A percentile compares a stretch with the other conserved stretches of the same genome.
Conservation (phyloP, 768 basidiomycete species). For the Dentipellis sp. region DNA sequence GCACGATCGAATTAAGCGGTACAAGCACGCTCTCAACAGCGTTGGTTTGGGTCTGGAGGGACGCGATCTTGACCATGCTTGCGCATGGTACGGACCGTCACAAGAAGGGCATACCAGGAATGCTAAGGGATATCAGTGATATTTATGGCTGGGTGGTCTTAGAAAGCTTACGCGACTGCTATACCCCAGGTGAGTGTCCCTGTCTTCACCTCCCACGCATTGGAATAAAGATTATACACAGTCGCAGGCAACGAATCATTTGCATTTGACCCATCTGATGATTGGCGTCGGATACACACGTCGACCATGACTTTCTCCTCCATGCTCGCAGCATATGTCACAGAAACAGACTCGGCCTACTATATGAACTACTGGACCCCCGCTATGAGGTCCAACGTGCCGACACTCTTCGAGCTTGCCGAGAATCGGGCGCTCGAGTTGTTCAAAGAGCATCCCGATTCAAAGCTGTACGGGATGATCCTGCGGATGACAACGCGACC, state of each 20-base stretch:
- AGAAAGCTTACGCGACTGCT: conserved; percentile 19
- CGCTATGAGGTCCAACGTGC: conserved; percentile 29
- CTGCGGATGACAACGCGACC: conserved; percentile 22
- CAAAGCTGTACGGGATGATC: conserved; percentile 36
- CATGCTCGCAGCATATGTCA: too few species aligned
- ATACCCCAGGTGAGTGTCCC: too few species aligned
- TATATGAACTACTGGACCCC: conserved; percentile 46
- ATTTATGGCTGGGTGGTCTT: conserved; percentile 41
- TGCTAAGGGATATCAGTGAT: conserved; percentile 51
- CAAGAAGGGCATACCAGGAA: conserved; percentile 32
- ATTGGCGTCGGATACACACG: conserved; percentile 22
- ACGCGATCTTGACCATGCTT: conserved; percentile 51
- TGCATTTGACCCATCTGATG: conserved; percentile 19
- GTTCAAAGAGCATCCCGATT: conserved; percentile 43
- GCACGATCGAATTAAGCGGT: conserved; percentile 40
- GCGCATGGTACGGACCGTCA: conserved; percentile 23
- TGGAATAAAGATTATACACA: conserved; percentile 20
- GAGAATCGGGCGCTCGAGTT: conserved; percentile 31
- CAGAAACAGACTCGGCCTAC: conserved; percentile 6
- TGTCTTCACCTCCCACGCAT: too few species aligned
- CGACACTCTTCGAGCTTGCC: conserved; percentile 34
- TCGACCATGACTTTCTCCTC: conserved; percentile 12
- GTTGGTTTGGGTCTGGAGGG: conserved; percentile 61
- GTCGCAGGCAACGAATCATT: conserved; percentile 19
- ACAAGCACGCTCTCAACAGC: conserved; percentile 36